phyloP scores from a whole-genome alignment of 805 yeast species.

The Saccharomycopsis sp. region DNA sequence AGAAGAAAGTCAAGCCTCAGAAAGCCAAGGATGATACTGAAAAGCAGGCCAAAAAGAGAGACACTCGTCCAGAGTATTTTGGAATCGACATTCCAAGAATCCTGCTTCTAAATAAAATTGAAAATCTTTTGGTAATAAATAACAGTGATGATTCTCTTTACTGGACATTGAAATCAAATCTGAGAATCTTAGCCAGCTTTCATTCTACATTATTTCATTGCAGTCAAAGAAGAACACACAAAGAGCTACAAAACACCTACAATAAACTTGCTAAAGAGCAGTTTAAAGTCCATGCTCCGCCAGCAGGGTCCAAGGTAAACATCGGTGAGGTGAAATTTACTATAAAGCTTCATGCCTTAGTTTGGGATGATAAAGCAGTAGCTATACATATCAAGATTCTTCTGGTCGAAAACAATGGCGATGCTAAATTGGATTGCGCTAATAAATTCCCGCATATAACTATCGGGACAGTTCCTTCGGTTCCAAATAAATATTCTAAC shows the following conservation, averaged over 20 bases:
- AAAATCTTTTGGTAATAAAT: not conserved
- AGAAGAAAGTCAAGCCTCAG: not conserved
- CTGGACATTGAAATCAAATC: not conserved
- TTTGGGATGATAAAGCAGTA: constrained; percentile 46
- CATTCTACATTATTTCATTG: not conserved
- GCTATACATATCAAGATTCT: constrained; percentile 45
- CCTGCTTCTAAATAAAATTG: not conserved
- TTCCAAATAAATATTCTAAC: constrained; percentile 51
- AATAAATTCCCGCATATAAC: constrained; percentile 64
- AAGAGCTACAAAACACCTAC: not conserved
- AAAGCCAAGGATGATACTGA: not conserved
- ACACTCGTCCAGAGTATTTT: constrained; percentile 1
- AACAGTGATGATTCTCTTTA: not conserved
- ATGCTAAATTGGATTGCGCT: constrained; percentile 28
- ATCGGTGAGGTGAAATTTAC: constrained; percentile 26
- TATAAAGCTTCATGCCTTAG: constrained; percentile 37
- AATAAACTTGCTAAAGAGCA: not conserved
- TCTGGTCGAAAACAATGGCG: constrained; percentile 13
- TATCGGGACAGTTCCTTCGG: constrained; percentile 47
- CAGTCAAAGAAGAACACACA: not conserved
- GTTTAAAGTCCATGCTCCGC: not conserved
- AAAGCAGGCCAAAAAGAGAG: not conserved
- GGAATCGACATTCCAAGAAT: not conserved
- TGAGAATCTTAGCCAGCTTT: not conserved
- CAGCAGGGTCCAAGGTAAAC: not conserved